These are phyloP conservation scores for Xylaria bambusicola DNA, from an alignment of 495 filamentous ascomycete genomes.

Conservation along the genomic window DNA sequence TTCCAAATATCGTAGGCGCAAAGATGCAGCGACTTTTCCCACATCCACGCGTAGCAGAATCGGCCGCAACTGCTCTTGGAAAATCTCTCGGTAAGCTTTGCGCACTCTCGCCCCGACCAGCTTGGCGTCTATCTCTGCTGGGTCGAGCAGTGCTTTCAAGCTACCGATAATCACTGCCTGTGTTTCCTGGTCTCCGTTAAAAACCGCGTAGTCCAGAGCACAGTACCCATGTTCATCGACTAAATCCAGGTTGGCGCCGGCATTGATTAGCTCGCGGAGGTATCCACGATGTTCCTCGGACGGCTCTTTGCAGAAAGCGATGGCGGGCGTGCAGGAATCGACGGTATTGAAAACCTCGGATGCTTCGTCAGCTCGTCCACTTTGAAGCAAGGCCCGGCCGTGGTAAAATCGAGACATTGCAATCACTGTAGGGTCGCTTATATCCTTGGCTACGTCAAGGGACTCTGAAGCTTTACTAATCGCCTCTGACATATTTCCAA, in stretches of 20 bases:
- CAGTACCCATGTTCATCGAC: conserved; percentile 34
- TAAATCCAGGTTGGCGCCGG: conserved; percentile 16
- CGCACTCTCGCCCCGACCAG: conserved; percentile 15
- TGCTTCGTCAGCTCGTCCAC: conserved; percentile 18
- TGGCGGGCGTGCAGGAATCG: conserved; percentile 30
- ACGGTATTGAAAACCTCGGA: conserved; percentile 21
- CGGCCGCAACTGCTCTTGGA: conserved; percentile 33
- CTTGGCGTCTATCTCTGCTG: conserved; percentile 4
- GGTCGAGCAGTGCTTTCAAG: too few relatives aligned
- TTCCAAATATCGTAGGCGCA: neutral
- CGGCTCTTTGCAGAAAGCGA: conserved; percentile 37
- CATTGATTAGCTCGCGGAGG: conserved; percentile 27
- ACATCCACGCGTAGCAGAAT: conserved; percentile 17
- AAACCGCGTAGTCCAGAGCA: conserved; percentile 36
- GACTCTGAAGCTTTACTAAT: too few relatives aligned
- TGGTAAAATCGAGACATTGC: conserved; percentile 13
- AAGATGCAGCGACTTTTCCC: too few relatives aligned
- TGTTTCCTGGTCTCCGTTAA: conserved; percentile 15
- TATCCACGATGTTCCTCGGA: conserved; percentile 33
- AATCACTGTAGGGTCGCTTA: too few relatives aligned
- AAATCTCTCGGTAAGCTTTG: conserved; percentile 35
- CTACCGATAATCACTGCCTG: conserved; percentile 26
- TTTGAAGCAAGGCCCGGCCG: conserved; percentile 1
- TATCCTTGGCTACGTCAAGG: too few relatives aligned
- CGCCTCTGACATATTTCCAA: too few relatives aligned